A percentile compares a stretch with the other conserved stretches of the same genome.
phyloP scores from a whole-genome alignment of 108 stramenopile species.

The Ochromonas danica region DNA sequence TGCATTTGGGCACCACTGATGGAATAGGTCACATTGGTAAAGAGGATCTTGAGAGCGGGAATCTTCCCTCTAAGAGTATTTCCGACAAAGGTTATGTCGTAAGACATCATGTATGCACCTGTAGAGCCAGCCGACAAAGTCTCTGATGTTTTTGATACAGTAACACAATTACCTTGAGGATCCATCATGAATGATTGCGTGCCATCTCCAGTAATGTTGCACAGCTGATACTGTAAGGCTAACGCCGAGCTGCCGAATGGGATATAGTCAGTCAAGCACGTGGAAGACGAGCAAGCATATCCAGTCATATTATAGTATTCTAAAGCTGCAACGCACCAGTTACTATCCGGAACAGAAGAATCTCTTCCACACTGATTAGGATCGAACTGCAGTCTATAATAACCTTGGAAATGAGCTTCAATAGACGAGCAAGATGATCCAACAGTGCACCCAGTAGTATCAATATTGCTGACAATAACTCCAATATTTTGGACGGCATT shows the following conservation, averaged over 20 bases:
- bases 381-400: slow-evolving; percentile 23
- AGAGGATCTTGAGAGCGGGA: slow-evolving; percentile 44
- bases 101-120: slow-evolving; percentile 63
- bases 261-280: slow-evolving; percentile 27
- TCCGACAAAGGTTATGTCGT: slow-evolving; percentile 66
- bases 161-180: slow-evolving; percentile 12
- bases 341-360: not conserved
- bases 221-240: slow-evolving; percentile 18
- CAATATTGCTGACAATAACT: not conserved
- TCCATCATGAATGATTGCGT: slow-evolving; percentile 2
- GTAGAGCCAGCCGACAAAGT: slow-evolving; percentile 28
- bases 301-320: not conserved
- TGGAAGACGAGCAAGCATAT: slow-evolving; percentile 20
- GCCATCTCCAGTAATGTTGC: not conserved
- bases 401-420: not conserved
- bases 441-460: not conserved
- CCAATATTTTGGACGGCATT: not conserved
- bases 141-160: not conserved
- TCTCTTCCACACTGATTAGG: slow-evolving; percentile 6
- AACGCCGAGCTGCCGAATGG: not conserved
- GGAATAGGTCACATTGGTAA: slow-evolving; percentile 11
- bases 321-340: slow-evolving; percentile 1
- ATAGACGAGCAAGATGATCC: not conserved
- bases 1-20: no score
- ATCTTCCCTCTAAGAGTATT: slow-evolving; percentile 66